Evolutionary conservation across 257 asterid genomes (phyloP).

Genomic region (Nicotiana otophora): DNA sequence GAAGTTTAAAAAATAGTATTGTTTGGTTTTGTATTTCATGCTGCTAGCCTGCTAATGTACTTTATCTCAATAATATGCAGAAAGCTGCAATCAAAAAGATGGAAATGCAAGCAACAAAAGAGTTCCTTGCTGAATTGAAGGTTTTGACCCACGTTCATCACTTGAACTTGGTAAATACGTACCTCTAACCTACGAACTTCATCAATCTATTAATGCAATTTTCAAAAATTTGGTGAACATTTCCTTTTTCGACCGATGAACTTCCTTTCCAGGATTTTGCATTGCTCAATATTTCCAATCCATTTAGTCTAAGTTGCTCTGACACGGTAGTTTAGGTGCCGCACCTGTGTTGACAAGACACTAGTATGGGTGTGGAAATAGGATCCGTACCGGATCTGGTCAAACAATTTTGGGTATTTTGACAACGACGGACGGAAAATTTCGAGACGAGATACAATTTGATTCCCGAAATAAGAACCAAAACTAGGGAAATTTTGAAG

Average conservation of each 20-base stretch:
- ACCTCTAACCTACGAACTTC: background rate
- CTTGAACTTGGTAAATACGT: conserved; percentile 63
- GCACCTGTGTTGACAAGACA: no score
- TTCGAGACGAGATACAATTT: no score
- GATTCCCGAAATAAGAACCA: no score
- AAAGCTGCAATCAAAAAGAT: conserved; percentile 79
- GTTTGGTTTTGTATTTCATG: background rate
- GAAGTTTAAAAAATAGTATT: background rate
- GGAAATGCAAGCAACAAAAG: conserved; percentile 93
- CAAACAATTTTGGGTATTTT: no score
- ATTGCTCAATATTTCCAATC: background rate
- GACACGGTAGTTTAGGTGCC: no score
- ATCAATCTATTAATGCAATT: background rate
- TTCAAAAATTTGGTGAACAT: background rate
- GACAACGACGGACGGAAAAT: no score
- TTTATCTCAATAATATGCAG: conserved; percentile 29
- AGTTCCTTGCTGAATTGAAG: conserved; percentile 71
- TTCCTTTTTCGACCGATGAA: background rate
- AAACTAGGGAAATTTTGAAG: no score
- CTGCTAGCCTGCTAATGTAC: background rate
- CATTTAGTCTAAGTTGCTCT: background rate
- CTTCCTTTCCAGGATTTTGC: background rate
- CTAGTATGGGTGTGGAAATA: no score
- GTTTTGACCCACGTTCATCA: conserved; percentile 87
- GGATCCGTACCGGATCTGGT: no score